phyloP scores from a whole-genome alignment of 345 rosid species.

The Gossypium bickii region DNA sequence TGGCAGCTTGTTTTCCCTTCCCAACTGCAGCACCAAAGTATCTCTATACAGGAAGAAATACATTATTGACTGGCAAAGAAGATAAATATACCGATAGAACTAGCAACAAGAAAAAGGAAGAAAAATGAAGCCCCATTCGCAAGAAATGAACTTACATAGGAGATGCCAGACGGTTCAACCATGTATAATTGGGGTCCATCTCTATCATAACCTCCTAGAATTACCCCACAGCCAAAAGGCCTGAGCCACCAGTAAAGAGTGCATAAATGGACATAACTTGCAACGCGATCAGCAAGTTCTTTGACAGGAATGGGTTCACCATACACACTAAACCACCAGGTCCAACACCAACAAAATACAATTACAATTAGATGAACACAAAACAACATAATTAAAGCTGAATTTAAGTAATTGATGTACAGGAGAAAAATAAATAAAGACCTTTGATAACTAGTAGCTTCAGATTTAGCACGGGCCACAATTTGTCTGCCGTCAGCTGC shows the following conservation, averaged over 20 bases:
- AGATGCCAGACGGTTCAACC: slow-evolving; percentile 94
- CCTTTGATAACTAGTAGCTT: slow-evolving; percentile 85
- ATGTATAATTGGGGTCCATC: slow-evolving; percentile 93
- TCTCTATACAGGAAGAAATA: slow-evolving; percentile 32
- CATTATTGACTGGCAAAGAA: background rate
- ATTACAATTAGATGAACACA: background rate
- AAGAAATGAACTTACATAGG: slow-evolving; percentile 57
- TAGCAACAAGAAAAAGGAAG: background rate
- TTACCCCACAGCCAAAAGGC: slow-evolving; percentile 95
- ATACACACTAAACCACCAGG: slow-evolving; percentile 51
- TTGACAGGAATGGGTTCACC: slow-evolving; percentile 87
- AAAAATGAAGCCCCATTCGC: background rate
- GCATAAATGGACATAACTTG: slow-evolving; percentile 93
- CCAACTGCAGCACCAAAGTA: slow-evolving; percentile 97
- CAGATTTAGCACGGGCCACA: slow-evolving; percentile 83
- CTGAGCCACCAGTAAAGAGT: slow-evolving; percentile 99
- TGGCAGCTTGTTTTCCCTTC: slow-evolving; percentile 90
- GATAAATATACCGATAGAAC: background rate
- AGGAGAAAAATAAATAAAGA: slow-evolving; percentile 11
- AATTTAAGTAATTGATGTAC: background rate
- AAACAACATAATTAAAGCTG: background rate
- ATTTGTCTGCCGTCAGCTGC: slow-evolving; percentile 99
- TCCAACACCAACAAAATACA: background rate
- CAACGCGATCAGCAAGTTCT: slow-evolving; percentile 92
- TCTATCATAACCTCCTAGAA: slow-evolving; percentile 96